Conservation (phyloP, 352 stramenopile genomes). For the Phytophthora vignae region DNA sequence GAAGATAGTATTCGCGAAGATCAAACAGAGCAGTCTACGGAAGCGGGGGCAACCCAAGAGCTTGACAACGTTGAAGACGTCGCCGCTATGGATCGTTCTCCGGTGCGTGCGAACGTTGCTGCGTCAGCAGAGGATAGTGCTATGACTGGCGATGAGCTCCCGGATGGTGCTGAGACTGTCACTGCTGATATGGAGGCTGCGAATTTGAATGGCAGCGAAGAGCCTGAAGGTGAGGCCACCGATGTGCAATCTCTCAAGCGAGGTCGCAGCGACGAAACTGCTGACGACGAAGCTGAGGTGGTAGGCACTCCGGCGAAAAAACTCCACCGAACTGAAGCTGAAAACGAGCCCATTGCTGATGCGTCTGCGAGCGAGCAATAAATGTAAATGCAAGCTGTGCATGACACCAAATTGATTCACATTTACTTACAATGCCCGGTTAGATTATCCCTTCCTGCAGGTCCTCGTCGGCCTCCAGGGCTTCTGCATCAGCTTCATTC, state of each 20-base stretch:
- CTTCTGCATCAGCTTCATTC: constrained; percentile 30
- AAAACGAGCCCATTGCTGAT: constrained; percentile 8
- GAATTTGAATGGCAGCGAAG: constrained; percentile 18
- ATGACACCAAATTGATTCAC: constrained; percentile 11
- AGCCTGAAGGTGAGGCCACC: constrained; percentile 7
- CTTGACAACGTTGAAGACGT: constrained; percentile 3
- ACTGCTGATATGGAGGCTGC: constrained; percentile 17
- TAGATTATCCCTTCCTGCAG: constrained; percentile 64
- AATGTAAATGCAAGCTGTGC: constrained; percentile 19
- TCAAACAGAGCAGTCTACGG: constrained; percentile 13
- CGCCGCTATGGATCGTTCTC: constrained; percentile 1
- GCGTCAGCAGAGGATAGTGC: background rate
- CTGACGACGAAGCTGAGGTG: constrained; percentile 13
- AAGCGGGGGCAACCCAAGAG: constrained; percentile 17
- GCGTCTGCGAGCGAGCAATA: constrained; percentile 14
- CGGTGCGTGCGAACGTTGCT: background rate
- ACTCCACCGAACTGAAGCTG: constrained; percentile 22
- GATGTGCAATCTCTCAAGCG: constrained; percentile 32
- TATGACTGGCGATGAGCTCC: constrained; percentile 8
- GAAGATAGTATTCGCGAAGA: constrained; percentile 24
- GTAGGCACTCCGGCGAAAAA: constrained; percentile 38
- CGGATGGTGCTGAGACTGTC: constrained; percentile 12
- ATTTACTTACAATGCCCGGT: constrained; percentile 13
- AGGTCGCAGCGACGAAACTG: constrained; percentile 12
- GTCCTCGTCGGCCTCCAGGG: constrained; percentile 40